Conservation (phyloP, 139 green algal species). For the Astrephomene gubernaculifera region DNA sequence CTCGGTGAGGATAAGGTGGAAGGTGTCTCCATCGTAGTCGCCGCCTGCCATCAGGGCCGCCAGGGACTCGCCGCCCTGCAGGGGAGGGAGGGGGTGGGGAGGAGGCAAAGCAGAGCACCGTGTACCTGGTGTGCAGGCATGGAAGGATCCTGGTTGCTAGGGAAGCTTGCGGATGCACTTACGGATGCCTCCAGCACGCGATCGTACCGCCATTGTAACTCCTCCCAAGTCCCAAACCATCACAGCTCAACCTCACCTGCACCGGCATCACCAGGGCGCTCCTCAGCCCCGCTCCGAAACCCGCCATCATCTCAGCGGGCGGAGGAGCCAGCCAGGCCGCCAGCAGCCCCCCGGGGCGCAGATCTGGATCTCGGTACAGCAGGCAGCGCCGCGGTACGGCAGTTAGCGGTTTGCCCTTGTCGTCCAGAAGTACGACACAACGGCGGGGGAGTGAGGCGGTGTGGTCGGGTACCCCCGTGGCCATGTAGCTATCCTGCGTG, state of each 20-base stretch:
- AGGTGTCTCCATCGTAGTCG: constrained; percentile 21
- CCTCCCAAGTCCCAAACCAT: no score
- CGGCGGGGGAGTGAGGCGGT: constrained; percentile 2
- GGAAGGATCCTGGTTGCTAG: no score
- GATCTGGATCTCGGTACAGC: constrained; percentile 28
- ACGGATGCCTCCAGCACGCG: no score
- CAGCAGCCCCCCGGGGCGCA: not conserved
- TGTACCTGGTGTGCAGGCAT: no score
- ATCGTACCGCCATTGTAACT: no score
- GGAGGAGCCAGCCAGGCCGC: constrained; percentile 25
- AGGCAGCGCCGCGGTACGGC: not conserved
- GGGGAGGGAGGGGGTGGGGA: not conserved
- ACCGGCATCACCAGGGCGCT: constrained; percentile 8
- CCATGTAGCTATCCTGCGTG: constrained; percentile 1
- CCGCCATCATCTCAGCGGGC: not conserved
- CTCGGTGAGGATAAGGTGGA: not conserved
- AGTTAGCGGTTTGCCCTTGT: not conserved
- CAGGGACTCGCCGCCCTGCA: constrained; percentile 23
- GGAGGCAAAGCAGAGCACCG: not conserved
- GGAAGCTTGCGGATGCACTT: no score
- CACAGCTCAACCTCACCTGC: not conserved
- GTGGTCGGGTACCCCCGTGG: constrained; percentile 16
- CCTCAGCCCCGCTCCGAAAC: not conserved
- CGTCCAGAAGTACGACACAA: not conserved
- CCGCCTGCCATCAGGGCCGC: constrained; percentile 9